phyloP scores from a whole-genome alignment of 1,139 yeast species.

The Debaryomyces fabryi region DNA sequence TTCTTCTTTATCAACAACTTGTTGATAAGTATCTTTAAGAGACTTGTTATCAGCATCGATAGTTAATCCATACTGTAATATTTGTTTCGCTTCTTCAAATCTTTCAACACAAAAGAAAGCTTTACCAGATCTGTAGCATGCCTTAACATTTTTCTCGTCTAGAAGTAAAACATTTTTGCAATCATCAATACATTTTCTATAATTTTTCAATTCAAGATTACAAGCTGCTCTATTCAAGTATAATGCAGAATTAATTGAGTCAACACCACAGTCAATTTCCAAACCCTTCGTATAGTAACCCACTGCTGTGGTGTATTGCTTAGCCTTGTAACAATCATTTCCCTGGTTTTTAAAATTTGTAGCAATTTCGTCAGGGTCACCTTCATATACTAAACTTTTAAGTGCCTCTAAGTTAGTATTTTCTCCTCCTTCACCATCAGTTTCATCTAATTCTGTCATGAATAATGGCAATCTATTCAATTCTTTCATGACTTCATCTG shows the following conservation, averaged over 20 bases:
- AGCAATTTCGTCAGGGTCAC: constrained; percentile 92
- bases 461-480: constrained; percentile 87
- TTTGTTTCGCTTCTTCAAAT: constrained; percentile 70
- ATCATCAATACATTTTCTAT: constrained; percentile 83
- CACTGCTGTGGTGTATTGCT: constrained; percentile 74
- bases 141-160: constrained; percentile 77
- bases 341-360: constrained; percentile 91
- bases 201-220: constrained; percentile 81
- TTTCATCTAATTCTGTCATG: constrained; percentile 84
- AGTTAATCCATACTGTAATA: constrained; percentile 64
- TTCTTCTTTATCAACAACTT: constrained; percentile 43
- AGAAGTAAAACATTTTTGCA: constrained; percentile 69
- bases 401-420: constrained; percentile 82
- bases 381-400: constrained; percentile 90
- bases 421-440: constrained; percentile 77
- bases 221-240: constrained; percentile 89
- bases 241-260: constrained; percentile 59
- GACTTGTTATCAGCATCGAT: constrained; percentile 63
- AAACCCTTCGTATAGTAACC: constrained; percentile 80
- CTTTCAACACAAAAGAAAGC: constrained; percentile 73
- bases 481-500: constrained; percentile 79
- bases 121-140: constrained; percentile 80
- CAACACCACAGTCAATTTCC: constrained; percentile 63
- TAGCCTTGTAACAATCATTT: constrained; percentile 76
- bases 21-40: constrained; percentile 44